These are phyloP conservation scores for Vitis hybrid DNA, from an alignment of 177 flowering plant genomes.

Conservation along the genomic window DNA sequence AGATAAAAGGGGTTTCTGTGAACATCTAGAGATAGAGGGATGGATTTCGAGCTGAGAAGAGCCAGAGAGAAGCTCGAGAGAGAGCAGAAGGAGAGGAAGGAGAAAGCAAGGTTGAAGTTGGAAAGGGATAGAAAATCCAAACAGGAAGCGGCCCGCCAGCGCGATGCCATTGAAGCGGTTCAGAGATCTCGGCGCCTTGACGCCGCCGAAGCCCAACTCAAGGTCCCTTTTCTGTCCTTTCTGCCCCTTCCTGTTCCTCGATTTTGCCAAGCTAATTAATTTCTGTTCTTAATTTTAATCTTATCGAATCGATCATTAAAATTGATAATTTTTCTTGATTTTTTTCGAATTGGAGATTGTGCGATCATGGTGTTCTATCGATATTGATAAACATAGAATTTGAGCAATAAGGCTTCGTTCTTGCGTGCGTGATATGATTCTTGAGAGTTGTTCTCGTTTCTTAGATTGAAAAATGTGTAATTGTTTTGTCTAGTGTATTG, in stretches of 20 bases:
- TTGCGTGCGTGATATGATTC: no score
- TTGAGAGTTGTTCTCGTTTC: no score
- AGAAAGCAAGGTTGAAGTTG: constrained; percentile 56
- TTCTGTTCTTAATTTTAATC: constrained; percentile 1
- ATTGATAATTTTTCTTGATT: no score
- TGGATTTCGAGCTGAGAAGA: constrained; percentile 94
- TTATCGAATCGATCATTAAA: no score
- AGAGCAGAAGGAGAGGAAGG: constrained; percentile 90
- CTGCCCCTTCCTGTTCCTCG: not conserved
- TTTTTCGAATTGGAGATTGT: no score
- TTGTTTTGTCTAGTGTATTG: no score
- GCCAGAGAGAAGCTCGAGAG: constrained; percentile 91
- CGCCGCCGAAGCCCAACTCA: constrained; percentile 77
- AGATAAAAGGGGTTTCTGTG: not conserved
- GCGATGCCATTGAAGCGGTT: constrained; percentile 80
- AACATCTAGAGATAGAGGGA: constrained; percentile 20
- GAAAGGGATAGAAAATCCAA: constrained; percentile 71
- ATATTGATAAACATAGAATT: no score
- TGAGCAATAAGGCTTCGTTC: no score
- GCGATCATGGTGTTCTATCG: no score
- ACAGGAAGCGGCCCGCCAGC: constrained; percentile 62
- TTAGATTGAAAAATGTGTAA: no score
- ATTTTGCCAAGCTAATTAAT: not conserved
- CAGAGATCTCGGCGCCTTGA: constrained; percentile 74
- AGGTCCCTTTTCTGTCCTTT: constrained; percentile 40